These are phyloP conservation scores for Passalora sequoiae DNA, from an alignment of 2,329 filamentous ascomycete genomes.

Conservation along the genomic window DNA sequence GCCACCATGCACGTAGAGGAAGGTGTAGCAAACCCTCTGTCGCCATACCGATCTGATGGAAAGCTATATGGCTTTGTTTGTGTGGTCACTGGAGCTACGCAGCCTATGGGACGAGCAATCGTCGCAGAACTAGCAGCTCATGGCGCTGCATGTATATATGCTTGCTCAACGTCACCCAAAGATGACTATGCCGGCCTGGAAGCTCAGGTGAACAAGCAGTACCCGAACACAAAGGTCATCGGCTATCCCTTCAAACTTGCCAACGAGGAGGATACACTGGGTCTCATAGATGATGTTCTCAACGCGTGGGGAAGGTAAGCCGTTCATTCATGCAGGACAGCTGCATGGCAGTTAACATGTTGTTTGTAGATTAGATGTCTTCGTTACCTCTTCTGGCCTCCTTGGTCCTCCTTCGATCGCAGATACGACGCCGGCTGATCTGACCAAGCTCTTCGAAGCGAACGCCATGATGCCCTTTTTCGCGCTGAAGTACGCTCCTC, in stretches of 20 bases:
- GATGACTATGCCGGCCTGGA: constrained; percentile 42
- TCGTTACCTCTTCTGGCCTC: constrained; percentile 54
- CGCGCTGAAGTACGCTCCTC: constrained; percentile 59
- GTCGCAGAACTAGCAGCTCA: constrained; percentile 58
- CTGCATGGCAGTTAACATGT: too few relatives aligned
- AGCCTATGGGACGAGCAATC: constrained; percentile 57
- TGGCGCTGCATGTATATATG: constrained; percentile 60
- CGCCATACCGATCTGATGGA: constrained; percentile 54
- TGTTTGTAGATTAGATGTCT: constrained; percentile 53
- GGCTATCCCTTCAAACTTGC: constrained; percentile 56
- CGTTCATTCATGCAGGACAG: too few relatives aligned
- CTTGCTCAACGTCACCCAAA: constrained; percentile 45
- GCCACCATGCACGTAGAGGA: too few relatives aligned
- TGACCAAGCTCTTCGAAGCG: constrained; percentile 56
- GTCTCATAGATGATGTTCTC: constrained; percentile 58
- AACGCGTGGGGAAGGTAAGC: constrained; percentile 50
- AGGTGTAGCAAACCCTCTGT: constrained; percentile 43
- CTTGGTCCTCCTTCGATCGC: constrained; percentile 55
- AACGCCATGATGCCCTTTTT: constrained; percentile 61
- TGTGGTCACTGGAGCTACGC: constrained; percentile 58
- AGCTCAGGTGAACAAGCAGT: constrained; percentile 39
- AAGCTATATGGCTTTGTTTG: constrained; percentile 63
- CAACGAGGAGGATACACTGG: constrained; percentile 56
- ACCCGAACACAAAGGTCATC: constrained; percentile 57
- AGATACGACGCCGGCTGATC: constrained; percentile 51